Evolutionary conservation across 257 asterid genomes (phyloP), one percentile per base, ranked within the genome.

Genomic region (Nemophila menziesii): DNA sequence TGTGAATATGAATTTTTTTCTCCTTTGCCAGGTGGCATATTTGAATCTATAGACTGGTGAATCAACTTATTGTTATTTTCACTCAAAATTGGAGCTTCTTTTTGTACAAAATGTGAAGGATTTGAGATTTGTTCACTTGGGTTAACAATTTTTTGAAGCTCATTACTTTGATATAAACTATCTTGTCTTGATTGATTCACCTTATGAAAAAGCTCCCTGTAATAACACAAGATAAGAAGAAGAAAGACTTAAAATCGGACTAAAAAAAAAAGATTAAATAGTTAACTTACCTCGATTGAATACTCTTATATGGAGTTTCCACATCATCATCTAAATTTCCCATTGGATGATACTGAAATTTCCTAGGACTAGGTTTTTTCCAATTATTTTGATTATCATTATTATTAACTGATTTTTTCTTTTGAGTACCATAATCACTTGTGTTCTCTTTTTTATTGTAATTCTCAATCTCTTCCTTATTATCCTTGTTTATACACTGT

Each of bases 281-380:
- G 7, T 29, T 29, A 37, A 17, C 8, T 67, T n/a, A 80, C 95
- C 93, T 69, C 0, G 82, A 65, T 18, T 69, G 61, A 40, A 74
- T 62, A 56, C 56, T 57, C 37, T 52, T 68, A 64, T 54, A 41
- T 22, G 64, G 20, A 68, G 65, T 63, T 42, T 66, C 86, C 44
- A 33, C 57, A 55, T 73, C 73, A 58, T 73, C 90, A 45, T 71
- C 83, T 73, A 69, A 46, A 64, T 80, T 83, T 46, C 92, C 93
- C 95, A 78, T 58, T 63, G 95, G 92, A 70, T 87, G 93, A 63
- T 65, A 71, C 51, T 75, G 95, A 70, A 83, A 83, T 58, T 83
- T 83, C 44, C 69, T 77, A 44, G 84, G 61, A 57, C 56, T 74
- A 29, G 83, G 43, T 58, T 21, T 71, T 55, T 63, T 77, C 51